phyloP scores from a whole-genome alignment of 2,329 filamentous ascomycete species.

The Raffaelea deltoideospora region DNA sequence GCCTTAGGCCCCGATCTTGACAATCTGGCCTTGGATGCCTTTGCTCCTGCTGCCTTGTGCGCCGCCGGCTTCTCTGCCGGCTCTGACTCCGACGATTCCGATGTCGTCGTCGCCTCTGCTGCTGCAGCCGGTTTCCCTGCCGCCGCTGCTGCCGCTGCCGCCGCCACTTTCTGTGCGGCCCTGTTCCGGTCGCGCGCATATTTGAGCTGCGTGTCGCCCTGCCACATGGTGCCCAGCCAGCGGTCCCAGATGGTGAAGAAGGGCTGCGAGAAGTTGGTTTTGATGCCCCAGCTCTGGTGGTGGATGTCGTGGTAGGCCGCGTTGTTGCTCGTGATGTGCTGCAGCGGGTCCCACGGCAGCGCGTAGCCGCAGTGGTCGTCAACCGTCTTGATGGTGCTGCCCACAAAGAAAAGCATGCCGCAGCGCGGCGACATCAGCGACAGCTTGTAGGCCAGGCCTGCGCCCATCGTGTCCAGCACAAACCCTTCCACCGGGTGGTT shows the following conservation, averaged over 20 bases:
- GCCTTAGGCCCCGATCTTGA: background rate
- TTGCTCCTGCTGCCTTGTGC: background rate
- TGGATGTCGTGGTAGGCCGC: conserved; percentile 96
- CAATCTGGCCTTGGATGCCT: background rate
- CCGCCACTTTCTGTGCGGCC: conserved; percentile 19
- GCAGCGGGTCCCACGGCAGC: conserved; percentile 90
- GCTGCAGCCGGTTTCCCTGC: background rate
- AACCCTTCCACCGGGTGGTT: conserved; percentile 94
- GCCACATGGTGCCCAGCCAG: conserved; percentile 69
- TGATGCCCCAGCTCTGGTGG: conserved; percentile 98
- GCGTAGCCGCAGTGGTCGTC: conserved; percentile 95
- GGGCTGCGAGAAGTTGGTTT: conserved; percentile 80
- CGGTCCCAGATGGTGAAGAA: conserved; percentile 96
- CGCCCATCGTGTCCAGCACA: conserved; percentile 78
- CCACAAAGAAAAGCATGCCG: conserved; percentile 77
- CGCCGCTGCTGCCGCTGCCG: background rate
- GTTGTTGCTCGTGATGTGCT: conserved; percentile 87
- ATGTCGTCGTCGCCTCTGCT: background rate
- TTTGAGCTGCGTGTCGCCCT: conserved; percentile 37
- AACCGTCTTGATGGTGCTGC: conserved; percentile 87
- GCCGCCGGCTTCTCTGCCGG: background rate
- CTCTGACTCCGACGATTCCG: background rate
- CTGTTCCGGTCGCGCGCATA: conserved; percentile 27
- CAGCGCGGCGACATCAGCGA: conserved; percentile 74
- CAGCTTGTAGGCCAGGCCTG: conserved; percentile 68